These are phyloP conservation scores for Thymus mandschuricus DNA, from an alignment of 257 asterid genomes.

Conservation along the genomic window DNA sequence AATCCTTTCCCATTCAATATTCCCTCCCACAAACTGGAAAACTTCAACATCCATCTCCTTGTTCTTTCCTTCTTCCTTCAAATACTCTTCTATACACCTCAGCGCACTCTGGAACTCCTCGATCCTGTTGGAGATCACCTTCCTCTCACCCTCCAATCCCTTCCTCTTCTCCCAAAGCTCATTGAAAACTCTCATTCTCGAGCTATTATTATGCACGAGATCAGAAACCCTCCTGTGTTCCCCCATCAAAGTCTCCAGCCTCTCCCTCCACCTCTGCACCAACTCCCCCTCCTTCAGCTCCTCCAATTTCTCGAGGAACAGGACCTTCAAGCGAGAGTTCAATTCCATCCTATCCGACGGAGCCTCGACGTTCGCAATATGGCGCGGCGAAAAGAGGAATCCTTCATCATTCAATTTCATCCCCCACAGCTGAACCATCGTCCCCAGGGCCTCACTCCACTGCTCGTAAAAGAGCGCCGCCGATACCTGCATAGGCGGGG, in stretches of 20 bases:
- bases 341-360: slow-evolving; percentile 74
- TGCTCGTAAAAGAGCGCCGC: slow-evolving; percentile 57
- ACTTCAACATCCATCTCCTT: slow-evolving; percentile 31
- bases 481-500: slow-evolving; percentile 2
- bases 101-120: slow-evolving; percentile 65
- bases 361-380: slow-evolving; percentile 40
- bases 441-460: slow-evolving; percentile 73
- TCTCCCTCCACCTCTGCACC: slow-evolving; percentile 53
- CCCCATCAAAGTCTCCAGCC: slow-evolving; percentile 32
- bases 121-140: slow-evolving; percentile 56
- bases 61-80: slow-evolving; percentile 45
- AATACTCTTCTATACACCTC: slow-evolving; percentile 45
- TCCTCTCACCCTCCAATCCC: slow-evolving; percentile 53
- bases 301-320: slow-evolving; percentile 55
- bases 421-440: slow-evolving; percentile 67
- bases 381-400: slow-evolving; percentile 46
- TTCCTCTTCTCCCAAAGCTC: slow-evolving; percentile 38
- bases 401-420: slow-evolving; percentile 37
- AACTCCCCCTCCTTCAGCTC: slow-evolving; percentile 45
- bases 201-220: slow-evolving; percentile 12
- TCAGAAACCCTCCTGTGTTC: slow-evolving; percentile 32
- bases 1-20: slow-evolving; percentile 62
- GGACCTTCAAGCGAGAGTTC: slow-evolving; percentile 42
- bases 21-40: slow-evolving; percentile 44
- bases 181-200: slow-evolving; percentile 2